Evolutionary conservation across 2,329 filamentous ascomycete species (phyloP), one percentile per base, ranked within the genome.

Genomic region (Colletotrichum sp.): DNA sequence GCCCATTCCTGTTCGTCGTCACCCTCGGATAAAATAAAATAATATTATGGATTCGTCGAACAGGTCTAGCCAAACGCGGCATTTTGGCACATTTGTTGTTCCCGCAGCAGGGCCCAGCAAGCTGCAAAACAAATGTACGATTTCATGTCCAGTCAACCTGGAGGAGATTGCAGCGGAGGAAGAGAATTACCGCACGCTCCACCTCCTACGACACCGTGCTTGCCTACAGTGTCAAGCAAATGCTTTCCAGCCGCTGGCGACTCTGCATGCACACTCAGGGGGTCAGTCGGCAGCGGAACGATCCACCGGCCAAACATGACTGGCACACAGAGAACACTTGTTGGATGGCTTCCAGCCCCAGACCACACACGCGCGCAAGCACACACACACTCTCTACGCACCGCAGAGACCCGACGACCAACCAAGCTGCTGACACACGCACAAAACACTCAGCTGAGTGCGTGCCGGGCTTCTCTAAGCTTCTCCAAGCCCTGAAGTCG

Each of bases 181-280:
- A 63, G 63, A 76, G 70, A 76, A 76, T 73, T 76, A 76, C 70
- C 73, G 70, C 73, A 73, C 57, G 59, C 69, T 65, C 73, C 73
- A 76, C 64, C 49, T n/a, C 16, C 39, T 15, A n/a, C 30, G 63
- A 34, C 64, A 76, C 73, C 57, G 73, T 73, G 70, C 34, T 28
- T 36, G 21, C 24, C 34, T 9, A 73, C 73, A 64, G 64, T 76
- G 63, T 52, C 32, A 32, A 36, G 30, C 63, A 76, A 30, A 21
- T 52, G 63, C 55, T 36, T 55, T 26, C 21, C 18, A 28, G 16
- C 21, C 26, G 12, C n/a, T 52, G 18, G 55, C 7, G 49, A 12
- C n/a, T 52, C 69, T 75, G 57, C 13, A 39, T 18, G 32, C 73
- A 75, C 62, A 69, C 49, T 39, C 32, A 12, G 55, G 32, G 68